Evolutionary conservation across 2,329 filamentous ascomycete species (phyloP).

Genomic region (Pyrenochaeta sp.): DNA sequence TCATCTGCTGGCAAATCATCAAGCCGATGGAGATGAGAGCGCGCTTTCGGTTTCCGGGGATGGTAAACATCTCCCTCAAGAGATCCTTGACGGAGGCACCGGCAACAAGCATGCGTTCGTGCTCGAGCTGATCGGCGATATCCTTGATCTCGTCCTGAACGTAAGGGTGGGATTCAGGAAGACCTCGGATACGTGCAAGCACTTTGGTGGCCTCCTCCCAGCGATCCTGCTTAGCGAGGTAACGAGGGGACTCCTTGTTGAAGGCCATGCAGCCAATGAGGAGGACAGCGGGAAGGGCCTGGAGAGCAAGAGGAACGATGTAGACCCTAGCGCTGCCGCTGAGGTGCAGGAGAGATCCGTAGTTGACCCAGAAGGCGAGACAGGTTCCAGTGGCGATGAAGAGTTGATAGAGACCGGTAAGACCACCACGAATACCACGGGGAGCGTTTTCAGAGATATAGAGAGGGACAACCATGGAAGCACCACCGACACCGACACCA

Average conservation of each 20-base stretch:
- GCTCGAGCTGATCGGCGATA: conserved; percentile 50
- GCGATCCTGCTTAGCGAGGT: conserved; percentile 71
- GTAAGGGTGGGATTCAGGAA: conserved; percentile 50
- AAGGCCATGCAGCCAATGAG: conserved; percentile 68
- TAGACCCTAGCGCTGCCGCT: conserved; percentile 60
- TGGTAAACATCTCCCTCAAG: conserved; percentile 54
- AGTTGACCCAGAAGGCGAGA: conserved; percentile 64
- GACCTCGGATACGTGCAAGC: conserved; percentile 64
- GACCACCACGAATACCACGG: conserved; percentile 64
- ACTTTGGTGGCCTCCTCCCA: conserved; percentile 69
- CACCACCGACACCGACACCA: conserved; percentile 60
- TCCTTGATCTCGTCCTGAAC: conserved; percentile 47
- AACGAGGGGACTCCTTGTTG: conserved; percentile 72
- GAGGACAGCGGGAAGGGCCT: conserved; percentile 68
- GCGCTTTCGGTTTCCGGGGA: conserved; percentile 64
- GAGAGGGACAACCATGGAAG: conserved; percentile 65
- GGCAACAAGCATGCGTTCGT: conserved; percentile 66
- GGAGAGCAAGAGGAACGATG: conserved; percentile 69
- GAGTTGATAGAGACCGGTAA: conserved; percentile 68
- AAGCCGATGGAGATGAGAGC: conserved; percentile 69
- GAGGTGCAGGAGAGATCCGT: conserved; percentile 57
- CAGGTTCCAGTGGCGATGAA: conserved; percentile 62
- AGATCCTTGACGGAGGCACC: conserved; percentile 55
- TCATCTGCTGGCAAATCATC: conserved; percentile 77
- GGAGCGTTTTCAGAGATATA: conserved; percentile 69